A percentile compares a stretch with the other conserved stretches of the same genome.
phyloP scores from a whole-genome alignment of 441 rosid genomes.

The Flueggea neowawraea region DNA sequence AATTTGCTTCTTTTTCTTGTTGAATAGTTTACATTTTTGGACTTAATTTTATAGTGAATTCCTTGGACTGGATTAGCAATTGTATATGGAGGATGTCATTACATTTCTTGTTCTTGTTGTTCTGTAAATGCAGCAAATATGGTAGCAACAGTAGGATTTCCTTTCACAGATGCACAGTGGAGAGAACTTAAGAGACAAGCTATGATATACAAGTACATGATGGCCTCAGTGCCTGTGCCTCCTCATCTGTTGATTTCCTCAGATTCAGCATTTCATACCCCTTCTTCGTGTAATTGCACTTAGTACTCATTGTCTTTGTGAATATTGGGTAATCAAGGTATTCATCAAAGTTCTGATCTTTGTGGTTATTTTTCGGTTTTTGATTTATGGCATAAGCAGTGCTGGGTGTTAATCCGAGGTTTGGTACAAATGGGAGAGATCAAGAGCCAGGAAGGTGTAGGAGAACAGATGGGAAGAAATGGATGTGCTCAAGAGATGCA shows the following conservation, averaged over 20 bases:
- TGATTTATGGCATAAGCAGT: no score
- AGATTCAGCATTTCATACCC: no score
- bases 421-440: conserved; percentile 8
- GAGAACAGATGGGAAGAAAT: conserved; percentile 22
- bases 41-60: no score
- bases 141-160: conserved; percentile 5
- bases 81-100: no score
- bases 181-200: conserved; percentile 18
- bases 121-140: not conserved
- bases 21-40: no score
- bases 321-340: no score
- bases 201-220: conserved; percentile 19
- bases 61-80: no score
- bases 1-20: no score
- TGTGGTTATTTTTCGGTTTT: conserved; percentile 1
- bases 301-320: no score
- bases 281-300: no score
- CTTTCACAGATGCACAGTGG: conserved; percentile 17
- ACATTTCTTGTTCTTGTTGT: no score
- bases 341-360: not conserved
- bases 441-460: conserved; percentile 16
- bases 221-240: conserved; percentile 13
- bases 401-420: no score
- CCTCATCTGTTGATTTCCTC: conserved; percentile 11
- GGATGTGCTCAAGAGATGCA: conserved; percentile 6